Evolutionary conservation across 768 basidiomycete genomes (phyloP), one percentile per base, ranked within the genome.

Genomic region (Trametes villosa): DNA sequence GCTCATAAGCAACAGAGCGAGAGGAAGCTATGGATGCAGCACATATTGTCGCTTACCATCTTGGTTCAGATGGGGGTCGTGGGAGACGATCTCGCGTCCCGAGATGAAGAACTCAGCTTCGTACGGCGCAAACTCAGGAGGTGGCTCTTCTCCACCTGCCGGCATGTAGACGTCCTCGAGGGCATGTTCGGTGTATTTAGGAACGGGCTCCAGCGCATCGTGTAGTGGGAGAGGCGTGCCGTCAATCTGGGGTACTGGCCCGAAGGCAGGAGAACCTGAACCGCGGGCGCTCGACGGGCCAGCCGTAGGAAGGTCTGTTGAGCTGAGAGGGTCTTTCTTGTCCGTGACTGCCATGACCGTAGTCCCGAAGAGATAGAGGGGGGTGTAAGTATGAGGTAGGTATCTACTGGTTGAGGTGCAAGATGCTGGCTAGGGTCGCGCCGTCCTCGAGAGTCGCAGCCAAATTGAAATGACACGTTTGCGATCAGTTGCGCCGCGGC

Each of bases 41-140:
- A 68, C 51, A 69, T 34, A 8, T 34, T 34, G 33, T 34, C 33
- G 33, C 76, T 31, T 54, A 78, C 87, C 87, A 65, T 90, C 88
- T 49, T 80, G 72, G 58, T 90, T 90, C 46, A 90, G 71, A 68
- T 89, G 87, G 6, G 70, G 75, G 65, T 92, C 91, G 70, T 91
- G 89, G 15, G 89, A 88, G 53, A 91, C 74, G 60, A 89, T 76
- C 46, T 85, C 71, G 33, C 71, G 71, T 1, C 75, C 75, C 24
- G 66, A 59, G 31, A 79, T 72, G 63, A 83, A 86, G 72, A 77
- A 85, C 59, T 87, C 80, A 20, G 89, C 87, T 15, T 84, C 73
- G 68, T 91, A 91, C 0, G 80, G 81, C 2, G 84, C 69, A 64
- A 90, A 91, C 2, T 72, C 73, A 4, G 89, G 89, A 0, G 89